Base-by-base conservation (phyloP, 768 basidiomycete genomes). In the Lentinula sp. region DNA sequence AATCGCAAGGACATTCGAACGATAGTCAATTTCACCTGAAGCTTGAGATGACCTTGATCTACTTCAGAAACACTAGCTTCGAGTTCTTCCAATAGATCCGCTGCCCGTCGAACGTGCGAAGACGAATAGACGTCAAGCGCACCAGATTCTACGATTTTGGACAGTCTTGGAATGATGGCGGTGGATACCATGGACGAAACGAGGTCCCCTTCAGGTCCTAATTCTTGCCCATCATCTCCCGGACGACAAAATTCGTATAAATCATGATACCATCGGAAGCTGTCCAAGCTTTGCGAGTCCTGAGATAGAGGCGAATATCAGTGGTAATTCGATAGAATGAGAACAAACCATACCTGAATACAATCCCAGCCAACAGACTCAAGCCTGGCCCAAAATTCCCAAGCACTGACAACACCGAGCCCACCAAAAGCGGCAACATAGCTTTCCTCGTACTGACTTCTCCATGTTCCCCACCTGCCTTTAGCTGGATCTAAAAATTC, bases 351-450 rank as follows among this genome's bases (percentile, higher is more conserved):
- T 67, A 90, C 93, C 75, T 89, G 82, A 23, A 95, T 78, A 50
- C 90, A 92, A 70, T 94, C 85, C 95, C 95, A 97, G 3, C 88
- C 90, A 10, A 93, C 74, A 64, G 87, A 80, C 74, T 98, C 87
- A 51, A 86, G 74, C 57, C 88, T 76, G n/a, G 78, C 79, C 85
- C 86, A 89, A 67, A 87, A 89, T 67, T 88, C 87, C 87, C 88
- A 89, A 35, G 85, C 84, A 34, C 81, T 80, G 1, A 88, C 79
- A 63, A 87, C 73, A 7, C 80, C 86, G 59, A 88, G 73, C 4
- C 87, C 85, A 21, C 88, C 87, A 40, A 91, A 98, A 4, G 95
- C 95, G 42, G 89, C 87, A 2, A 80, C 75, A 73, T 96, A 98
- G 62, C 83, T 93, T 63, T 98, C 95, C 5, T 77, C 78, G 65